Evolutionary conservation across 306 rosid genomes (phyloP).

Genomic region (Argentina anserina): DNA sequence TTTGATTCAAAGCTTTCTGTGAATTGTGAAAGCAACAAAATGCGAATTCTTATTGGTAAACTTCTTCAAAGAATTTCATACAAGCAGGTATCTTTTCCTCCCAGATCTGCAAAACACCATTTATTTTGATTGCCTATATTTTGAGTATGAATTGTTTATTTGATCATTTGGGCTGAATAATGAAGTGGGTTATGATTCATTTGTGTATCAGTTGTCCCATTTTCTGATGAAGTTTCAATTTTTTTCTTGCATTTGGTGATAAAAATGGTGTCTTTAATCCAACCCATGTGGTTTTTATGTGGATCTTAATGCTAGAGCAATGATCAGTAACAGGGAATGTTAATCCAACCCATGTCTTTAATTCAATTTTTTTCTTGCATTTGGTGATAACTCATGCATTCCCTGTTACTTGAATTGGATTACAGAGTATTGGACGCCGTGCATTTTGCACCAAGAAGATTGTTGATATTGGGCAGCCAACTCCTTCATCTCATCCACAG

Average conservation of each 20-base stretch:
- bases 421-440: slow-evolving; percentile 50
- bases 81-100: slow-evolving; percentile 36
- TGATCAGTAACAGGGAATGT: too few relatives aligned
- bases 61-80: slow-evolving; percentile 34
- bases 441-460: slow-evolving; percentile 41
- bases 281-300: background rate
- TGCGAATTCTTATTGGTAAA: slow-evolving; percentile 50
- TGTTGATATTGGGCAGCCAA: slow-evolving; percentile 85
- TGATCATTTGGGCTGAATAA: slow-evolving; percentile 4
- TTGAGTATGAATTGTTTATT: background rate
- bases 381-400: too few relatives aligned
- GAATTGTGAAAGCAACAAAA: slow-evolving; percentile 19
- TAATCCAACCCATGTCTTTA: too few relatives aligned
- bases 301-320: too few relatives aligned
- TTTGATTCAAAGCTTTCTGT: background rate
- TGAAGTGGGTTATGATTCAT: background rate
- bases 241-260: background rate
- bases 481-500: slow-evolving; percentile 78
- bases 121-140: background rate
- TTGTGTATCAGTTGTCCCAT: background rate
- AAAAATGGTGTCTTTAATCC: background rate
- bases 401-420: too few relatives aligned
- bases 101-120: too few relatives aligned
- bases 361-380: too few relatives aligned
- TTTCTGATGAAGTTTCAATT: background rate